Evolutionary conservation across 2,329 filamentous ascomycete genomes (phyloP), one percentile per base, ranked within the genome.

Genomic region (Epichloe hybrida): DNA sequence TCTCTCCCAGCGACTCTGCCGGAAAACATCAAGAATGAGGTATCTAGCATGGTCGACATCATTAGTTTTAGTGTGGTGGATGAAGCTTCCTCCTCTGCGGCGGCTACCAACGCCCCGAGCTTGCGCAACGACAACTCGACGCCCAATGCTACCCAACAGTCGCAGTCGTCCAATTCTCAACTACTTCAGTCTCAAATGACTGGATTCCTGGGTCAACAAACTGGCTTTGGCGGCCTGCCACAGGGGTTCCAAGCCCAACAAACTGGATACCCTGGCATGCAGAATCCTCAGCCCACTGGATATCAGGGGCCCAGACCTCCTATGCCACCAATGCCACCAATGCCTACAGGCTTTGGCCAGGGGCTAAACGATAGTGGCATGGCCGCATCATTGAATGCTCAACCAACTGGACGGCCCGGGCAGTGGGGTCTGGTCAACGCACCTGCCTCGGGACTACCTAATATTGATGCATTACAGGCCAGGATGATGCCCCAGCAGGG

Each of bases 391-490:
- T 67, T 98, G 55, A 91, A 94, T 60, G 83, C 89, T n/a, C 93
- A 98, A 64, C 93, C 93, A 5, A 98, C 93, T 3, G 93, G 93
- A 11, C 74, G 81, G 37, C 91, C 93, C 5, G 93, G 93, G 13
- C 93, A 97, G 64, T 98, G 93, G 93, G 93, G 93, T n/a, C 80
- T 97, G 50, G 93, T 97, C 35, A 98, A 98, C 66, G 86, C 89
- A 2, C 93, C 93, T 2, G 79, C 90, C 4, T 85, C 82, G 40
- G 93, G 91, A 1, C 70, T 98, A 55, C 93, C 93, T 1, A 96
- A 96, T 59, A 94, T 98, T 48, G 89, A 96, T 63, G 86, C 88
- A 21, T 71, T 98, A 48, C 88, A 95, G 61, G 84, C 88, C 52
- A 86, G 89, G 55, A 93, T 98, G 82, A 97, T 98, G 91, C 93